A percentile compares a stretch with the other conserved stretches of the same genome.
Evolutionary conservation across 2,329 filamentous ascomycete genomes (phyloP).

Genomic region (Aspergillus sp.): DNA sequence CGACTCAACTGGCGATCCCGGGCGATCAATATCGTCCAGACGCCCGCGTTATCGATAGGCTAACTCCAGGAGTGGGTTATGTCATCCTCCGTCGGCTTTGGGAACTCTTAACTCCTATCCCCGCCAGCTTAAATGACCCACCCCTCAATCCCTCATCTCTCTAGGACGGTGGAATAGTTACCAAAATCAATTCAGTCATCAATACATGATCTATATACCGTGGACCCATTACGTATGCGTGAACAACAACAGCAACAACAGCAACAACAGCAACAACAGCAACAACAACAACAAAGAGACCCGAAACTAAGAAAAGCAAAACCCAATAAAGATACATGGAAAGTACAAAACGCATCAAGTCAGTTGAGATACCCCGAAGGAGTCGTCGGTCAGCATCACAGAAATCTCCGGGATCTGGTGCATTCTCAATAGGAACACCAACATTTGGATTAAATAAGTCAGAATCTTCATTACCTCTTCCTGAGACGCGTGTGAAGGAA

Average conservation of each 20-base stretch:
- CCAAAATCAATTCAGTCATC: too few species aligned
- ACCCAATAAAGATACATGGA: not conserved
- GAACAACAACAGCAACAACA: not conserved
- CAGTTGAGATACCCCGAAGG: not conserved
- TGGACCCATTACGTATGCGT: too few species aligned
- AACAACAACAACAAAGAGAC: not conserved
- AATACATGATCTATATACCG: too few species aligned
- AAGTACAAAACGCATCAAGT: not conserved
- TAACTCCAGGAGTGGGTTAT: not conserved
- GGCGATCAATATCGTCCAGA: too few species aligned
- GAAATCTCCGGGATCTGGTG: not conserved
- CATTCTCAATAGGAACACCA: slow-evolving; percentile 2
- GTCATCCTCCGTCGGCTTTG: slow-evolving; percentile 2
- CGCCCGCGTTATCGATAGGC: slow-evolving; percentile 2
- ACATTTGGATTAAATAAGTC: slow-evolving; percentile 1
- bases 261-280: not conserved
- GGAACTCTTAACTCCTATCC: slow-evolving; percentile 5
- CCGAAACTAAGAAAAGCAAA: not conserved
- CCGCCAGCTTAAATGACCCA: not conserved
- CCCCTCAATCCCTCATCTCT: not conserved
- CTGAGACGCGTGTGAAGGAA: not conserved
- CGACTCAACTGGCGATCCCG: not conserved
- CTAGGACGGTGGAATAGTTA: too few species aligned
- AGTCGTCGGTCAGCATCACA: not conserved
- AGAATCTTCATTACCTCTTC: slow-evolving; percentile 1